Base-by-base conservation (phyloP, 352 stramenopile species). In the Globisporangium nagaii region DNA sequence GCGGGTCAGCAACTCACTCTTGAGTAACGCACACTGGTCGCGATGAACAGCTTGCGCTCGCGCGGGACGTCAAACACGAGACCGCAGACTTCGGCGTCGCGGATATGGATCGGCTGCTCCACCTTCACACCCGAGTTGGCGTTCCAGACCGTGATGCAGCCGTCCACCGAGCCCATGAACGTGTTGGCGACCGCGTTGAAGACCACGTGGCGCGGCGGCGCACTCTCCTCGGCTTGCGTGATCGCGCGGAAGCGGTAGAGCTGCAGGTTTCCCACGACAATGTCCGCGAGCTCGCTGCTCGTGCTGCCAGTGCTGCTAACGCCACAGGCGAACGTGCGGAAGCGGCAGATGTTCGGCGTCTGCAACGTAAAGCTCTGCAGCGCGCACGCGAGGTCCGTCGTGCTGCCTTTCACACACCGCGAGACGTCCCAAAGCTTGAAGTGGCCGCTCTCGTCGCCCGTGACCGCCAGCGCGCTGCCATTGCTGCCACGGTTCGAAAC, bases 381-480 rank as follows among this genome's bases (percentile, higher is more conserved):
- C 41, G 74, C 54, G 0, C 47, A 41, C 5, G 60, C 58, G 8
- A 79, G 36, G 28, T 71, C 63, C 30, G 62, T 75, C 5, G 68
- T 65, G 51, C 58, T 68, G n/a, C 64, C 68, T 17, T 70, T 60
- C 17, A 79, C 62, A 28, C 73, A 86, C 3, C 71, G 68, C 10
- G 67, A 75, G 57, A 95, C 61, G 19, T 92, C 75, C 85, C 85
- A 95, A 24, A 92, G 62, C 48, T 84, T 84, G 50, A 93, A 90
- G 48, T 91, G 72, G 0, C 82, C 85, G 12, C 60, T 71, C 37
- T 79, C 70, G 46, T 95, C 85, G 3, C 81, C 79, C 31, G 80
- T 93, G 8, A 92, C 75, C 2, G 60, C 80, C 13, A 80, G 48
- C 30, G 50, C 58, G 31, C 25, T 31, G 11, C 53, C 35, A 0